phyloP scores from a whole-genome alignment of 192 early-diverging fungal genomes.

The Thoreauomyces humboldtii region DNA sequence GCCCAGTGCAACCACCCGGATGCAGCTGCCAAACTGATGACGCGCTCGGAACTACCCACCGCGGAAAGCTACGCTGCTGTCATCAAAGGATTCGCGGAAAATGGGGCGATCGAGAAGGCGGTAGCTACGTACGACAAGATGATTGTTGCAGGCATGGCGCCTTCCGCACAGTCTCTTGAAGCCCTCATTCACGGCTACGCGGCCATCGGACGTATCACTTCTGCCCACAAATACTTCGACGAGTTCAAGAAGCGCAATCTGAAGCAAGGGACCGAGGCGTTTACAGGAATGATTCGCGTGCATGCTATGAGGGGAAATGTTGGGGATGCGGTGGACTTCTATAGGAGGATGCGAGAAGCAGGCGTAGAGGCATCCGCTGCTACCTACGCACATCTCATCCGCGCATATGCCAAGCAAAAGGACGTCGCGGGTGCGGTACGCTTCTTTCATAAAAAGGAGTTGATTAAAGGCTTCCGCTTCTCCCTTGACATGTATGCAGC shows the following conservation, averaged over 20 bases:
- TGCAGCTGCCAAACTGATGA: constrained; percentile 8
- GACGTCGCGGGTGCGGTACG: constrained; percentile 18
- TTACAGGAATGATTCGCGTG: constrained; percentile 14
- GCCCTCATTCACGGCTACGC: constrained; percentile 16
- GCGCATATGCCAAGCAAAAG: constrained; percentile 10
- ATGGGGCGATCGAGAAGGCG: neutral
- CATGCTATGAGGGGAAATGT: constrained; percentile 9
- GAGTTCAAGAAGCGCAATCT: constrained; percentile 10
- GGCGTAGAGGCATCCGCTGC: constrained; percentile 20
- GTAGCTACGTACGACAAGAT: constrained; percentile 5
- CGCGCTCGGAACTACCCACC: neutral
- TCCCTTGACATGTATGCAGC: constrained; percentile 20
- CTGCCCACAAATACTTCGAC: constrained; percentile 24
- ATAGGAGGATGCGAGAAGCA: constrained; percentile 24
- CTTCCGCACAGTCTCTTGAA: neutral
- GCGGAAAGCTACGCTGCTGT: constrained; percentile 7
- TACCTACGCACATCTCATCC: constrained; percentile 17
- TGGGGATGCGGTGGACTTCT: constrained; percentile 12
- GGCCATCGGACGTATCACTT: neutral
- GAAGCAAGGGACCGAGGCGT: constrained; percentile 4
- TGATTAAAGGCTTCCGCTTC: constrained; percentile 14
- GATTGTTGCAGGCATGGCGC: constrained; percentile 1
- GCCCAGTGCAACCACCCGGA: neutral
- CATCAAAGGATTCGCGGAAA: neutral
- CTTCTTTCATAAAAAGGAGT: constrained; percentile 35